Evolutionary conservation across 2,329 filamentous ascomycete genomes (phyloP), one percentile per base, ranked within the genome.

Genomic region (Teratosphaeria viscida): DNA sequence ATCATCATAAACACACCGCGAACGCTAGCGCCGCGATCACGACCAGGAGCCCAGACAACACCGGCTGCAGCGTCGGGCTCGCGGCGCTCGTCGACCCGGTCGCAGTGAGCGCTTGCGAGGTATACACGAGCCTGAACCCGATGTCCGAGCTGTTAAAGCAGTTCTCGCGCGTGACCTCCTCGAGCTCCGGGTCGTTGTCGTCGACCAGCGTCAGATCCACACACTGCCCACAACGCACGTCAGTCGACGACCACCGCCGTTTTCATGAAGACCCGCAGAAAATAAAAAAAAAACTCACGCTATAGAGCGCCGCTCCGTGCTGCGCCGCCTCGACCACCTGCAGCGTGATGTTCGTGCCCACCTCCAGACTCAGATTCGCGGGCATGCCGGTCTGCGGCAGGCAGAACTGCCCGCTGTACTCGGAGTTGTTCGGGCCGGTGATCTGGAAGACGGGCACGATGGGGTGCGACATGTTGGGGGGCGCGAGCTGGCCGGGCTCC

Each of bases 181-280:
- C 78, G 56, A 95, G 85, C 11, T 53, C 37, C 10, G 54, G 47
- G 71, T 95, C 87, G 68, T 84, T 77, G 27, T 89, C 88, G 1
- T 91, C 88, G 55, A 87, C 89, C 67, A 97, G 95, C 54, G 88
- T 92, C 68, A 97, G 95, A 71, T 97, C 92, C 66, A 95, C 92
- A 72, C 94, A 97, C 90, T 96, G 43, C 4, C 23, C 27, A 56
- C 10, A 39, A 3, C 8, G 23, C 23, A 23, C 23, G 35, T 39
- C 35, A 39, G 35, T 39, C 6, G 6, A 56, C 12, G 1, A 19
- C 19, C 56, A 52, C 52, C 23, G n/a, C 27, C 5, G 12, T 23
- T 53, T 23, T 53, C 52, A 14, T 14, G 14, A 27, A 53, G 19
- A 14, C n/a, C 26, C 8, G 23, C 27, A 3, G 1, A 49, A 49